Percentiles rank a stretch among this genome's conserved stretches.
Conservation (phyloP, 1,284 basidiomycete species). For the Cutaneotrichosporon arboriforme region DNA sequence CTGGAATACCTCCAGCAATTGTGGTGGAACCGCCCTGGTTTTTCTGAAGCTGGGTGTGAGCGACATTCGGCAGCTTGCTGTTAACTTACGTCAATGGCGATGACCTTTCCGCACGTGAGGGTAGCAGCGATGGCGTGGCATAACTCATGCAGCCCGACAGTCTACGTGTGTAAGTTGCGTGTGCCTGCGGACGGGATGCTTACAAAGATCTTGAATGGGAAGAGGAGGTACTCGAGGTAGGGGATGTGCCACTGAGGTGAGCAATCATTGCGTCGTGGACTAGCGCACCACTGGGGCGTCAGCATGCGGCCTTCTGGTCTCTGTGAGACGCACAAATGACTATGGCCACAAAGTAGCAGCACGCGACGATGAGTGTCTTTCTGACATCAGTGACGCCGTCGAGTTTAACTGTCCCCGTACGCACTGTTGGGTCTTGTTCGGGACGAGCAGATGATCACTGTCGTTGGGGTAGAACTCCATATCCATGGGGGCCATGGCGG, state of each 20-base stretch:
- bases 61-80: constrained; percentile 22
- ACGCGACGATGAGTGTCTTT: constrained; percentile 39
- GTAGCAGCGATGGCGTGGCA: constrained; percentile 68
- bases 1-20: constrained; percentile 87
- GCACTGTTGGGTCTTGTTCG: not conserved
- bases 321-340: constrained; percentile 30
- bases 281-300: constrained; percentile 7
- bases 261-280: not conserved
- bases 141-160: constrained; percentile 86
- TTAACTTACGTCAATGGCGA: too few species aligned
- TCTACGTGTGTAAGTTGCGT: constrained; percentile 52
- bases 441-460: too few species aligned
- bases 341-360: constrained; percentile 35
- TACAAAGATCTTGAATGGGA: constrained; percentile 78
- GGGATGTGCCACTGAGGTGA: constrained; percentile 21
- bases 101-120: constrained; percentile 89
- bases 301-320: not conserved
- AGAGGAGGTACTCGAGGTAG: constrained; percentile 57
- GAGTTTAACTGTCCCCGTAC: not conserved
- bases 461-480: too few species aligned
- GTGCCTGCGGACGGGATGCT: constrained; percentile 3
- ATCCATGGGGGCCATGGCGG: too few species aligned
- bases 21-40: constrained; percentile 88
- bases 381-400: constrained; percentile 21
- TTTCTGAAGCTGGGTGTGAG: constrained; percentile 47